A percentile compares a stretch with the other conserved stretches of the same genome.
Evolutionary conservation across 495 filamentous ascomycete species (phyloP).

Genomic region (Podospora pseudoanserina): DNA sequence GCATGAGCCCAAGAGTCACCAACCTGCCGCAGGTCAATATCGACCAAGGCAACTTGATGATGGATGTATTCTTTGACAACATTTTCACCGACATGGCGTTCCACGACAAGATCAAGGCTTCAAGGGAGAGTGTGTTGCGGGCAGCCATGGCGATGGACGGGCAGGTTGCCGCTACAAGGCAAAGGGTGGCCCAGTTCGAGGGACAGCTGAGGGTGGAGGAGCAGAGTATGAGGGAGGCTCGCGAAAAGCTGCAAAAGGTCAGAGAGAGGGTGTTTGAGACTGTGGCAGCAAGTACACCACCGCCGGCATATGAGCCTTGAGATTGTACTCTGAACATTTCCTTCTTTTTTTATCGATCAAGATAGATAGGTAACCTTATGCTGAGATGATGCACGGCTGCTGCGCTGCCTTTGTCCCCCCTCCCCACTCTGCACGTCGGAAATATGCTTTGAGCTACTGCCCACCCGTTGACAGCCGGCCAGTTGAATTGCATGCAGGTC

Average conservation of each 20-base stretch:
- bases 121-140: slow-evolving; percentile 27
- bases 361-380: not conserved
- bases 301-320: not conserved
- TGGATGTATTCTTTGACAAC: slow-evolving; percentile 48
- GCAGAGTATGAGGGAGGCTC: slow-evolving; percentile 29
- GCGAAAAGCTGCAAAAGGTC: slow-evolving; percentile 39
- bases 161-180: slow-evolving; percentile 21
- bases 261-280: slow-evolving; percentile 34
- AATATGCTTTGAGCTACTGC: not conserved
- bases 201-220: slow-evolving; percentile 24
- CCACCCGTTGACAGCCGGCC: not conserved
- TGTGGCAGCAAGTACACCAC: not conserved
- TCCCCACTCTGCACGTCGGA: not conserved
- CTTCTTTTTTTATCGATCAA: no score
- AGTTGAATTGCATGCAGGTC: not conserved
- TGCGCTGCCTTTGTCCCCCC: not conserved
- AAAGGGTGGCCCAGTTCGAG: slow-evolving; percentile 22
- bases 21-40: slow-evolving; percentile 34
- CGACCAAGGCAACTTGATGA: slow-evolving; percentile 36
- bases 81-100: slow-evolving; percentile 46
- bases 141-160: slow-evolving; percentile 24
- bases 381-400: not conserved
- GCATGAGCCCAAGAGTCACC: slow-evolving; percentile 31
- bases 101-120: slow-evolving; percentile 45
- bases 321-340: not conserved